Percentiles rank a stretch among this genome's conserved stretches.
Evolutionary conservation across 2,329 filamentous ascomycete genomes (phyloP).

Genomic region (Simplicillium aogashimaense): DNA sequence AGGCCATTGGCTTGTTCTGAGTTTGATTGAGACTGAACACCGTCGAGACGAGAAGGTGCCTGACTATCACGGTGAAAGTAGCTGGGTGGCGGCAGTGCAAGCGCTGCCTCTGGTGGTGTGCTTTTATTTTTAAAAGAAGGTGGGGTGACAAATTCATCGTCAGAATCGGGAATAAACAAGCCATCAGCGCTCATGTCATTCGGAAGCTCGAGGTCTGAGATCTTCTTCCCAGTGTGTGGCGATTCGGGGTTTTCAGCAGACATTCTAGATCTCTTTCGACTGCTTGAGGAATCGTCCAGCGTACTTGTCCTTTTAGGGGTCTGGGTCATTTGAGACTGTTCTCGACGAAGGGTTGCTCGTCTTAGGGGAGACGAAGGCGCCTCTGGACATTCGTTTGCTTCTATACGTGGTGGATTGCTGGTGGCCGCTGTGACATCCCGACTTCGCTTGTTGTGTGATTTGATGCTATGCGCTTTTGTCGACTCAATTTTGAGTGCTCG

Average conservation of each 20-base stretch:
- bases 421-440: too few relatives aligned
- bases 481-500: too few relatives aligned
- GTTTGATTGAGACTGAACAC: neutral
- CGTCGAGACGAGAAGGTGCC: neutral
- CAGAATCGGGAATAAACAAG: conserved; percentile 43
- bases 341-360: too few relatives aligned
- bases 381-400: too few relatives aligned
- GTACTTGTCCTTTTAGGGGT: neutral
- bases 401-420: too few relatives aligned
- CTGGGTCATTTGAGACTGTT: neutral
- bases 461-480: neutral
- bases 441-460: too few relatives aligned
- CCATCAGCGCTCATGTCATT: conserved; percentile 14
- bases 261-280: neutral
- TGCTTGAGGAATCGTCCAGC: neutral
- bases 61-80: neutral
- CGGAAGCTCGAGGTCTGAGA: too few relatives aligned
- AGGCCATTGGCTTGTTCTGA: too few relatives aligned
- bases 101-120: neutral
- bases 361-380: too few relatives aligned
- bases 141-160: conserved; percentile 42
- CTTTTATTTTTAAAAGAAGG: conserved; percentile 22
- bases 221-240: too few relatives aligned
- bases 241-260: neutral
- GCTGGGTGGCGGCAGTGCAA: too few relatives aligned